These are phyloP conservation scores for Globisporangium lucens DNA, from an alignment of 352 stramenopile species.

Conservation along the genomic window DNA sequence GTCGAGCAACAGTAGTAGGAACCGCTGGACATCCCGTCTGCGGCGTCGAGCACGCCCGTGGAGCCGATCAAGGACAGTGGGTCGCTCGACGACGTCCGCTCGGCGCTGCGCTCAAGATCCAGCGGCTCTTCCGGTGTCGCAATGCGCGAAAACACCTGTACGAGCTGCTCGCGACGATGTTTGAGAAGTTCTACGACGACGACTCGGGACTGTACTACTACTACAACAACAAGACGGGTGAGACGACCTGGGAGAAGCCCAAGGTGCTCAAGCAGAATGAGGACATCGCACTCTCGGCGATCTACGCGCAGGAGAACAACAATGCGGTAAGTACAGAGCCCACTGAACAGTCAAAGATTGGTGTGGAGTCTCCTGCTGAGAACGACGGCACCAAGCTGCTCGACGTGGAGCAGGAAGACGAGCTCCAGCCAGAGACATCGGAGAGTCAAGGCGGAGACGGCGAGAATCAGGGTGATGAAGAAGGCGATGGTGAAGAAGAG, in stretches of 20 bases:
- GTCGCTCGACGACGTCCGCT: conserved; percentile 12
- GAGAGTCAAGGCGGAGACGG: not conserved
- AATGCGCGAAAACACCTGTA: conserved; percentile 40
- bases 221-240: conserved; percentile 58
- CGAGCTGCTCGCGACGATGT: conserved; percentile 48
- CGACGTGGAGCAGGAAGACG: conserved; percentile 15
- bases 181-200: conserved; percentile 72
- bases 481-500: conserved; percentile 18
- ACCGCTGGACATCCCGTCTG: conserved; percentile 8
- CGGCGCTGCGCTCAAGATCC: conserved; percentile 35
- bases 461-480: not conserved
- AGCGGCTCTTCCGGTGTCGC: conserved; percentile 60
- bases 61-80: conserved; percentile 20
- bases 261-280: conserved; percentile 40
- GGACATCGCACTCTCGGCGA: conserved; percentile 43
- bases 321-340: not conserved
- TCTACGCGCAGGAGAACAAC: conserved; percentile 21
- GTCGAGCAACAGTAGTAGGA: not conserved
- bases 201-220: conserved; percentile 70
- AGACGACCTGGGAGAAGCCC: conserved; percentile 78
- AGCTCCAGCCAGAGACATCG: not conserved
- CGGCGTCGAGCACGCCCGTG: conserved; percentile 20
- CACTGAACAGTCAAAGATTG: not conserved
- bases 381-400: conserved; percentile 19
- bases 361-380: conserved; percentile 3